Evolutionary conservation across 805 yeast genomes (phyloP).

Genomic region (Myxozyma udenii): DNA sequence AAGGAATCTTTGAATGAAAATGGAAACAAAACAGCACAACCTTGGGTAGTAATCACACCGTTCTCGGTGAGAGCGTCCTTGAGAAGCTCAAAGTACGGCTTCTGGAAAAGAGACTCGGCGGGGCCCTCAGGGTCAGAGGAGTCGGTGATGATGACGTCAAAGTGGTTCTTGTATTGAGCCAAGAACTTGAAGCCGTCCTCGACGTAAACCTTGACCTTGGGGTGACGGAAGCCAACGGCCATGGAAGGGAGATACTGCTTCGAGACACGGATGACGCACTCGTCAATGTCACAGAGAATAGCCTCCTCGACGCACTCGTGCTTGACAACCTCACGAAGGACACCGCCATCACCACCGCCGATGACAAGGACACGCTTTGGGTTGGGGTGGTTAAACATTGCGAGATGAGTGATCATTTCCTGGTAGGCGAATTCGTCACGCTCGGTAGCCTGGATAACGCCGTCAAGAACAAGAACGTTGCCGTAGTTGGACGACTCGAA

Average conservation of each 20-base stretch:
- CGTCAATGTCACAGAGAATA: constrained; percentile 91
- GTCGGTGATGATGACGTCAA: constrained; percentile 94
- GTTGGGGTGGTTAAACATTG: constrained; percentile 87
- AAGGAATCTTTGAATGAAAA: not conserved
- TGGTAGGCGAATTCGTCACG: constrained; percentile 97
- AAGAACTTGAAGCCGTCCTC: constrained; percentile 98
- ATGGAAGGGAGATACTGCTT: constrained; percentile 84
- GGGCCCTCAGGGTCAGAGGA: constrained; percentile 99
- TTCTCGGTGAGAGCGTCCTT: constrained; percentile 84
- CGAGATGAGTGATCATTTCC: constrained; percentile 96
- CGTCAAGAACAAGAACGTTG: constrained; percentile 90
- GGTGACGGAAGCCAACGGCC: constrained; percentile 80
- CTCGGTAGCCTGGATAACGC: constrained; percentile 93
- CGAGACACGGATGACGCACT: constrained; percentile 73
- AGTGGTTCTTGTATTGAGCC: constrained; percentile 75
- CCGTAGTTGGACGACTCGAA: constrained; percentile 93
- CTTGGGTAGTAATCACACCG: constrained; percentile 92
- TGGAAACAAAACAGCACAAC: constrained; percentile 35
- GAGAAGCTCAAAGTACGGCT: constrained; percentile 82
- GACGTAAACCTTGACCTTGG: constrained; percentile 84
- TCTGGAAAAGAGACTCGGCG: constrained; percentile 89
- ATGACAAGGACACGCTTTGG: constrained; percentile 91
- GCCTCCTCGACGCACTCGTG: constrained; percentile 85
- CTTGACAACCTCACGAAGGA: constrained; percentile 88
- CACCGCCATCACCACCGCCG: constrained; percentile 99